A percentile compares a stretch with the other conserved stretches of the same genome.
Evolutionary conservation across 495 filamentous ascomycete species (phyloP).

Genomic region (Copromyces sp.): DNA sequence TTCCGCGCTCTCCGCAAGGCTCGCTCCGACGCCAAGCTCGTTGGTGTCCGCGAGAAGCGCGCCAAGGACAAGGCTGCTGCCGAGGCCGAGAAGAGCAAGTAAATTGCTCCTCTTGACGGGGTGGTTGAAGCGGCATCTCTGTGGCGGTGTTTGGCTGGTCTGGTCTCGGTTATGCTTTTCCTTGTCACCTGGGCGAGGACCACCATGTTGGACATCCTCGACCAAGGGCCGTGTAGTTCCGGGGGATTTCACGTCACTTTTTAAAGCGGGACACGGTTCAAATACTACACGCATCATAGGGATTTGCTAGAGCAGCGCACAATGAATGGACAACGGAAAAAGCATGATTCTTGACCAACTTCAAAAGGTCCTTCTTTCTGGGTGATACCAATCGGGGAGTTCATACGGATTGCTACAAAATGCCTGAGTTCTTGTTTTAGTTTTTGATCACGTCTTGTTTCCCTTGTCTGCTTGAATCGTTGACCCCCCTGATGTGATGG

Average conservation of each 20-base stretch:
- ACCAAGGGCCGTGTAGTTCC: slow-evolving; percentile 19
- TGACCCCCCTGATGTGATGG: background rate
- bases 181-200: slow-evolving; percentile 24
- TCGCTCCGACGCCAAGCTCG: slow-evolving; percentile 70
- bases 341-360: slow-evolving; percentile 22
- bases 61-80: slow-evolving; percentile 87
- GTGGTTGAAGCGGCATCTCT: slow-evolving; percentile 14
- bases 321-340: slow-evolving; percentile 29
- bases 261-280: slow-evolving; percentile 15
- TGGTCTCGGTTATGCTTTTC: slow-evolving; percentile 35
- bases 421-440: background rate
- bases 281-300: slow-evolving; percentile 27
- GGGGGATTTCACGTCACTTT: slow-evolving; percentile 14
- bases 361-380: slow-evolving; percentile 1
- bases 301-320: slow-evolving; percentile 28
- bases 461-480: background rate
- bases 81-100: slow-evolving; percentile 66
- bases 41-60: slow-evolving; percentile 86
- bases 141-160: slow-evolving; percentile 34
- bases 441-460: background rate
- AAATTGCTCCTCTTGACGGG: slow-evolving; percentile 52
- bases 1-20: slow-evolving; percentile 79
- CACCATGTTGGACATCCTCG: slow-evolving; percentile 10
- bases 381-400: slow-evolving; percentile 7
- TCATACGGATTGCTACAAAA: slow-evolving; percentile 6